Conservation (phyloP, 306 rosid species). For the Oxytropis ochrocephala region DNA sequence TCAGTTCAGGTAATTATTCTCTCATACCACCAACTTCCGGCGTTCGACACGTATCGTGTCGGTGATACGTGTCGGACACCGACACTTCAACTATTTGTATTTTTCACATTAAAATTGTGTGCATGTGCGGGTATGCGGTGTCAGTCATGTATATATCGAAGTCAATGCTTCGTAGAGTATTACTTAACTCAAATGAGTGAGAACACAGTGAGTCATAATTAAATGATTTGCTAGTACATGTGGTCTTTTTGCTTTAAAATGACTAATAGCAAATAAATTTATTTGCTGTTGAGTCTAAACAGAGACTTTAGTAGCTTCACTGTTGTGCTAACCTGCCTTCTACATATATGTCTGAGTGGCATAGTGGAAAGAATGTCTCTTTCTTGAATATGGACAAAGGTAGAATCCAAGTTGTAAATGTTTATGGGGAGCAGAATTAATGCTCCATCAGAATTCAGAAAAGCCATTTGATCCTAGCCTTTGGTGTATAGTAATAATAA, state of each 20-base stretch:
- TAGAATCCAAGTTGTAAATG: conserved; percentile 14
- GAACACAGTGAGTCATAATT: conserved; percentile 7
- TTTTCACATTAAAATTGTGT: too few species aligned
- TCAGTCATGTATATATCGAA: too few species aligned
- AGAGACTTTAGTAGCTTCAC: too few species aligned
- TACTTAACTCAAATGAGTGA: neutral
- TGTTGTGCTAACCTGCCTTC: neutral
- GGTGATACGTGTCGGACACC: too few species aligned
- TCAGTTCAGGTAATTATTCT: conserved; percentile 59
- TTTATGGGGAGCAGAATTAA: neutral
- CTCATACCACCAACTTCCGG: too few species aligned
- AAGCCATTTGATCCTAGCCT: conserved; percentile 5
- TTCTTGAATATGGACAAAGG: conserved; percentile 24
- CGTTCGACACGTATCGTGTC: too few species aligned
- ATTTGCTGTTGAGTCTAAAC: too few species aligned
- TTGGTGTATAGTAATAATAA: conserved; percentile 10
- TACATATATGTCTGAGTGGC: neutral
- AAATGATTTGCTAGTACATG: neutral
- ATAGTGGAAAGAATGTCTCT: neutral
- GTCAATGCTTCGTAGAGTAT: too few species aligned
- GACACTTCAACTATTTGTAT: too few species aligned
- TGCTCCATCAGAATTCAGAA: neutral
- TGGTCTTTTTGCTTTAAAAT: too few species aligned
- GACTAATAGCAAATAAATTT: too few species aligned
- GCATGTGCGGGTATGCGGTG: too few species aligned